These are phyloP conservation scores for Skeletonema costatum DNA, from an alignment of 108 stramenopile species.

Conservation along the genomic window DNA sequence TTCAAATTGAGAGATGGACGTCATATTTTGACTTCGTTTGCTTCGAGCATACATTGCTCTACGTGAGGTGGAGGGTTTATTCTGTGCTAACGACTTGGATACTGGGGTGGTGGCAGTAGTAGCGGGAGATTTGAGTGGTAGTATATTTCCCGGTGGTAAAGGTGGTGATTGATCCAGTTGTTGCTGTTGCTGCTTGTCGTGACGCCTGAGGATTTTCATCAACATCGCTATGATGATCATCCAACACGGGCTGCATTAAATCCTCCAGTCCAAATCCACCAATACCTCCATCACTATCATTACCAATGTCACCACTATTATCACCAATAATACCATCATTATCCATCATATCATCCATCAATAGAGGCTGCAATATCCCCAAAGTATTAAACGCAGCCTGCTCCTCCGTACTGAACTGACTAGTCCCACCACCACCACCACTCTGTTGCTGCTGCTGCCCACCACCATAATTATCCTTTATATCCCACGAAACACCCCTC, in stretches of 20 bases:
- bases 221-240: background rate
- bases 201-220: background rate
- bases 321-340: background rate
- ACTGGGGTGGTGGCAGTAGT: background rate
- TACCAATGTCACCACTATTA: background rate
- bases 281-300: background rate
- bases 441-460: background rate
- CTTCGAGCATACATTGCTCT: background rate
- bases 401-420: conserved; percentile 15
- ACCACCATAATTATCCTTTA: background rate
- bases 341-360: background rate
- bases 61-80: background rate
- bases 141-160: background rate
- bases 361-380: conserved; percentile 37
- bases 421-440: background rate
- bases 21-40: background rate
- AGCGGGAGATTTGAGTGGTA: background rate
- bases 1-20: conserved; percentile 24
- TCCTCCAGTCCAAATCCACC: background rate
- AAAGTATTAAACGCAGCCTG: conserved; percentile 26
- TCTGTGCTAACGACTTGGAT: background rate
- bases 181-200: background rate
- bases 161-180: background rate
- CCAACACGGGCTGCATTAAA: conserved; percentile 18
- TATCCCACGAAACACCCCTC: conserved; percentile 42